These are phyloP conservation scores for Ascochyta pisi DNA, from an alignment of 2,329 filamentous ascomycete species.

Conservation along the genomic window DNA sequence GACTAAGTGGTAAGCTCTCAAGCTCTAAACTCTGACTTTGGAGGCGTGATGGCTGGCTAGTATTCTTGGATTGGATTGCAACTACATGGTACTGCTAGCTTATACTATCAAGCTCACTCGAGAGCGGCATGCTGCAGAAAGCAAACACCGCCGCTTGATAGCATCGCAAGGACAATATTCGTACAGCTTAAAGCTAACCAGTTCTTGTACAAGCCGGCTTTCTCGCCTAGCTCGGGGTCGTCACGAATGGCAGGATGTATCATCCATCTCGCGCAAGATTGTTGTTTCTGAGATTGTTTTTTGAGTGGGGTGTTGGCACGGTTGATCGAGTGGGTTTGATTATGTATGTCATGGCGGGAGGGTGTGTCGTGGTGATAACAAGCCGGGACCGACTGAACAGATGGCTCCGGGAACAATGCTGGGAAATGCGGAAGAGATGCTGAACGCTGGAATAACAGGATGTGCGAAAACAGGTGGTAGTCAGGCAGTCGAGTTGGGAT, in stretches of 20 bases:
- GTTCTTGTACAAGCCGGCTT: neutral
- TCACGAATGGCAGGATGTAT: neutral
- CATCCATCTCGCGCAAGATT: slow-evolving; percentile 1
- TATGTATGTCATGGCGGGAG: neutral
- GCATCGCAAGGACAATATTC: neutral
- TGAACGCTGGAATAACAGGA: slow-evolving; percentile 14
- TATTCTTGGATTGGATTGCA: slow-evolving; percentile 5
- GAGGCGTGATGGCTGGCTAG: neutral
- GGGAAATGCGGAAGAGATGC: slow-evolving; percentile 11
- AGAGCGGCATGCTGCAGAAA: neutral
- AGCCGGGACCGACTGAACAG: slow-evolving; percentile 4
- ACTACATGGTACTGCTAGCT: slow-evolving; percentile 5
- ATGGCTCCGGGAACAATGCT: slow-evolving; percentile 12
- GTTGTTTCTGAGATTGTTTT: neutral
- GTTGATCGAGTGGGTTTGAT: neutral
- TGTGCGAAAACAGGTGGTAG: slow-evolving; percentile 1
- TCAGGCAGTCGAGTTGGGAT: neutral
- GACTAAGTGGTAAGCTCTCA: no score
- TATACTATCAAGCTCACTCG: neutral
- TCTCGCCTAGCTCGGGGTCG: neutral
- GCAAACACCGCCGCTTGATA: neutral
- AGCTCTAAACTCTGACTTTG: no score
- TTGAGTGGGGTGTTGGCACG: slow-evolving; percentile 15
- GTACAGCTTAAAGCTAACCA: neutral
- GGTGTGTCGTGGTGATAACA: neutral